These are phyloP conservation scores for Pholiota adiposa DNA, from an alignment of 1,284 basidiomycete genomes.

Conservation along the genomic window DNA sequence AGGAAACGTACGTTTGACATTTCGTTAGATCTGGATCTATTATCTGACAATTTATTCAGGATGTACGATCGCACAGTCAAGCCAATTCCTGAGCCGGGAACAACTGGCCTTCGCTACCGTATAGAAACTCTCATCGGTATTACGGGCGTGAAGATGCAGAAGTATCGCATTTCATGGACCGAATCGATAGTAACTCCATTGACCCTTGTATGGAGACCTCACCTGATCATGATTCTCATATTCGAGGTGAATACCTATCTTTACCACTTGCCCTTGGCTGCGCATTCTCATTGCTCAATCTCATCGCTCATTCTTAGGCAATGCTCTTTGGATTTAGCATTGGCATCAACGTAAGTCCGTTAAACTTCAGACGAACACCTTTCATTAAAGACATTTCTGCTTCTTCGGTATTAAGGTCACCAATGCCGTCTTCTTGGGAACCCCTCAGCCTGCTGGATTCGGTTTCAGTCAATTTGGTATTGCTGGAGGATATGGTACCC, in stretches of 20 bases:
- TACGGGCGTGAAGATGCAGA: conserved; percentile 64
- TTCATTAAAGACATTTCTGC: background rate
- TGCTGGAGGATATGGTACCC: conserved; percentile 65
- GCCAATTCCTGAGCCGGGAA: conserved; percentile 48
- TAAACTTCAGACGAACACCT: background rate
- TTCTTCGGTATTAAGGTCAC: conserved; percentile 51
- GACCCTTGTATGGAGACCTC: conserved; percentile 66
- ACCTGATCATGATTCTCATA: conserved; percentile 56
- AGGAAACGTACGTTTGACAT: conserved; percentile 56
- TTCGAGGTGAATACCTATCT: conserved; percentile 52
- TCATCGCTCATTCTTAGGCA: conserved; percentile 36
- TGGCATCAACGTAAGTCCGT: conserved; percentile 65
- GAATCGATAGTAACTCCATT: conserved; percentile 51
- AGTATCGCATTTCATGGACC: conserved; percentile 62
- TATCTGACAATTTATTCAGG: conserved; percentile 33
- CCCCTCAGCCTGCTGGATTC: conserved; percentile 60
- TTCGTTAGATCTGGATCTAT: background rate
- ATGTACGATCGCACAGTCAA: conserved; percentile 70
- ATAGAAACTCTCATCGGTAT: conserved; percentile 68
- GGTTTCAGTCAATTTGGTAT: conserved; percentile 57
- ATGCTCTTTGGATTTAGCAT: conserved; percentile 71
- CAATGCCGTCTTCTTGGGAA: conserved; percentile 69
- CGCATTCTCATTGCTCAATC: background rate
- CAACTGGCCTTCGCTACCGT: conserved; percentile 54
- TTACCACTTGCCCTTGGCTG: background rate